Evolutionary conservation across 106 monocot species (phyloP).

Genomic region (Dendrobium nobile): DNA sequence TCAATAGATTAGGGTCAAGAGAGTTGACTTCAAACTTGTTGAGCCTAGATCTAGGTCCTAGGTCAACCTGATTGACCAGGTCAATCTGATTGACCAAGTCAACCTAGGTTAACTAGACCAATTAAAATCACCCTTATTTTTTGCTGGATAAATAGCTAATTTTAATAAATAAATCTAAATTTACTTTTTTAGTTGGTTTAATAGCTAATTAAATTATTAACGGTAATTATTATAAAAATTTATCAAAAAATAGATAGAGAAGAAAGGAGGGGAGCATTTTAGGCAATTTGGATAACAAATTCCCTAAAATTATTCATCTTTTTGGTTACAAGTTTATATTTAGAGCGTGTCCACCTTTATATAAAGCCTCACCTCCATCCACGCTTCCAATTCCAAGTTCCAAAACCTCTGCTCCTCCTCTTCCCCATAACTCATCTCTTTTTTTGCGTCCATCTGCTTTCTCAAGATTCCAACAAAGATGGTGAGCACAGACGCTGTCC

Average conservation of each 20-base stretch:
- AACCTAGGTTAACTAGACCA: too few species aligned
- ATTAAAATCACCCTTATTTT: too few species aligned
- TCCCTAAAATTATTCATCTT: background rate
- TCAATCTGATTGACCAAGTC: too few species aligned
- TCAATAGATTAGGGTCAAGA: too few species aligned
- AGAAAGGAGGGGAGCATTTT: background rate
- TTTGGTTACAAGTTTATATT: background rate
- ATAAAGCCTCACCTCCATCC: background rate
- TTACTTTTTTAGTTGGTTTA: too few species aligned
- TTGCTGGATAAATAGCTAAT: too few species aligned
- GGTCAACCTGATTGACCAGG: too few species aligned
- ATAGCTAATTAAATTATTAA: too few species aligned
- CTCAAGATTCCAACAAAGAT: background rate
- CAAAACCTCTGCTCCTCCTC: background rate
- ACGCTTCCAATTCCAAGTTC: background rate
- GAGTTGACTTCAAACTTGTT: too few species aligned
- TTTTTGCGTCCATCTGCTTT: background rate
- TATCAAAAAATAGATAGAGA: background rate
- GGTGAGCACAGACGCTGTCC: conserved; percentile 1
- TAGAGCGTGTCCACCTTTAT: background rate
- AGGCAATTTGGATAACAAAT: background rate
- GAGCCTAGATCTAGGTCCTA: too few species aligned
- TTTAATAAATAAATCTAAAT: too few species aligned
- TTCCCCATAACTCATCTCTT: background rate
- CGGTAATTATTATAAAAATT: too few species aligned